Evolutionary conservation across 441 rosid genomes (phyloP).

Genomic region (Pelargonium citronellum): DNA sequence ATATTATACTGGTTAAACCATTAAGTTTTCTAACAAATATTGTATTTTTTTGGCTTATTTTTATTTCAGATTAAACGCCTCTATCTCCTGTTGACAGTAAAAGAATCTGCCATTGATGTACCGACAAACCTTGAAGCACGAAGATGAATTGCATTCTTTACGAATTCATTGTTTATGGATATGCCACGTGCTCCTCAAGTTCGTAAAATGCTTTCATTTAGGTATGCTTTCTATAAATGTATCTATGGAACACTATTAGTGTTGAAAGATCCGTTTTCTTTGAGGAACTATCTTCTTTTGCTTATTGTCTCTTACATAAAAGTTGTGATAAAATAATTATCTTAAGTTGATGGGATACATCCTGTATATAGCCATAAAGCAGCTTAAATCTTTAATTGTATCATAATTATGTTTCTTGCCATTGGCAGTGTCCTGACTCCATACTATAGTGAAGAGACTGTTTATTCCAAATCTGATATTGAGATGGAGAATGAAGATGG

Average conservation of each 20-base stretch:
- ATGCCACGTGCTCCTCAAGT: slow-evolving; percentile 96
- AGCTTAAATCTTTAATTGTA: slow-evolving; percentile 16
- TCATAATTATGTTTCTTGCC: slow-evolving; percentile 17
- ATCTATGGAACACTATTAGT: neutral
- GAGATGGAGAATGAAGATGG: slow-evolving; percentile 98
- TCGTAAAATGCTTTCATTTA: slow-evolving; percentile 95
- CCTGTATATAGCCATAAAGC: slow-evolving; percentile 8
- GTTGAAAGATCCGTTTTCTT: neutral
- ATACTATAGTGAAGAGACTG: slow-evolving; percentile 93
- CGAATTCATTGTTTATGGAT: slow-evolving; percentile 95
- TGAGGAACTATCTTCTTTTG: slow-evolving; percentile 10
- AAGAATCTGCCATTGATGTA: slow-evolving; percentile 82
- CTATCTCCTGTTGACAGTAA: slow-evolving; percentile 82
- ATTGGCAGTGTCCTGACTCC: slow-evolving; percentile 89
- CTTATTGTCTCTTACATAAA: neutral
- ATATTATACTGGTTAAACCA: slow-evolving; percentile 1
- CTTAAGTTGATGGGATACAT: slow-evolving; percentile 10
- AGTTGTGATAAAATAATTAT: slow-evolving; percentile 3
- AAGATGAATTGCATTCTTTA: slow-evolving; percentile 83
- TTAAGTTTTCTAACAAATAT: slow-evolving; percentile 11
- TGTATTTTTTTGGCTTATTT: slow-evolving; percentile 13
- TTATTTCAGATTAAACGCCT: slow-evolving; percentile 72
- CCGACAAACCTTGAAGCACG: slow-evolving; percentile 96
- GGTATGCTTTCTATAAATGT: slow-evolving; percentile 36
- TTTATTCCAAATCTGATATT: slow-evolving; percentile 82